Percentiles rank a stretch among this genome's conserved stretches.
Evolutionary conservation across 805 yeast genomes (phyloP).

Genomic region (Ogataea methylovora): DNA sequence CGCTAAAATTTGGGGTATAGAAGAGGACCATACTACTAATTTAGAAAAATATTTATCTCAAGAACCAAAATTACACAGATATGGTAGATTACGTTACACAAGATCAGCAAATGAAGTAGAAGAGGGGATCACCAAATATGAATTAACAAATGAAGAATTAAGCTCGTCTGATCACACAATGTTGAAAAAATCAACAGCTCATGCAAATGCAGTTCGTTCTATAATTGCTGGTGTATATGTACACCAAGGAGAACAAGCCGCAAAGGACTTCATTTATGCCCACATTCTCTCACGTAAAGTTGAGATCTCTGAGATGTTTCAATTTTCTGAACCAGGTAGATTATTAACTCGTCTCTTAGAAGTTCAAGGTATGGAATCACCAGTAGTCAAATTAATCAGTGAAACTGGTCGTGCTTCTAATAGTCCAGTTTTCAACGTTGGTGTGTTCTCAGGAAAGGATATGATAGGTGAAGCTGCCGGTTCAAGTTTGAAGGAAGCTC

Average conservation of each 20-base stretch:
- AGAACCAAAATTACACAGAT: conserved; percentile 58
- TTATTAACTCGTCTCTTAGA: conserved; percentile 73
- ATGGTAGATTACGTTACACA: conserved; percentile 59
- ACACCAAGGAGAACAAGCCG: conserved; percentile 55
- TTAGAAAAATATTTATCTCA: conserved; percentile 60
- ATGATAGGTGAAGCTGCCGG: conserved; percentile 95
- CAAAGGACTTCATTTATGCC: conserved; percentile 61
- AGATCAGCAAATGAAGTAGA: conserved; percentile 43
- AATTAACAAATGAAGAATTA: conserved; percentile 20
- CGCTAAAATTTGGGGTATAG: conserved; percentile 85
- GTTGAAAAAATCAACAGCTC: conserved; percentile 28
- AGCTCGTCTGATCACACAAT: conserved; percentile 7
- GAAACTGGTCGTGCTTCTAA: conserved; percentile 88
- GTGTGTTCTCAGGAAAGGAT: conserved; percentile 77
- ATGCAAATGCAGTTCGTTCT: conserved; percentile 71
- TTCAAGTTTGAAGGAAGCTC: conserved; percentile 81
- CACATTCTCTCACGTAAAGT: conserved; percentile 77
- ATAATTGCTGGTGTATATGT: conserved; percentile 78
- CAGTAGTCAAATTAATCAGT: conserved; percentile 76
- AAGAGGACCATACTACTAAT: conserved; percentile 57
- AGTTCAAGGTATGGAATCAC: conserved; percentile 65
- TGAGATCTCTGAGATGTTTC: conserved; percentile 66
- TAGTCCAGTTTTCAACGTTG: conserved; percentile 84
- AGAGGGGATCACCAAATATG: conserved; percentile 34
- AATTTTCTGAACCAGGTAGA: conserved; percentile 78